phyloP scores from a whole-genome alignment of 805 yeast genomes.

The Torulaspora delbrueckii region DNA sequence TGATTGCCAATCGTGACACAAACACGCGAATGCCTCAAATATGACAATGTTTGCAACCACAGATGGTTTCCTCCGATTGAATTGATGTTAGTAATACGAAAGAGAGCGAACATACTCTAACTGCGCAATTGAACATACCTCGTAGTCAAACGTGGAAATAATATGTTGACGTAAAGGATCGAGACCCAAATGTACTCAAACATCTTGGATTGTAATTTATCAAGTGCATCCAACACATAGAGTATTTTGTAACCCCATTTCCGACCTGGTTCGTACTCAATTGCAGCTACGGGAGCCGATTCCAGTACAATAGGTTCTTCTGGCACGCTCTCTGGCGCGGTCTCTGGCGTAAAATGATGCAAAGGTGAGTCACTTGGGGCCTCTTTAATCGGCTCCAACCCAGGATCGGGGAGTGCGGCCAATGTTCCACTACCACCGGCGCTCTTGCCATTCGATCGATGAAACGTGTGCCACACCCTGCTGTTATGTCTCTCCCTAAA shows the following conservation, averaged over 20 bases:
- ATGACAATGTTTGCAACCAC: neutral
- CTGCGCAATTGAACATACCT: neutral
- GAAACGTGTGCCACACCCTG: slow-evolving; percentile 12
- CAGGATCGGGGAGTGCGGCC: neutral
- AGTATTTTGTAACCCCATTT: slow-evolving; percentile 11
- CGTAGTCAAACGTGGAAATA: slow-evolving; percentile 21
- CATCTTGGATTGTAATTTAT: slow-evolving; percentile 15
- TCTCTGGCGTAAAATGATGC: neutral
- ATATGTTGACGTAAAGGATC: slow-evolving; percentile 21
- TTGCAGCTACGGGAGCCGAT: neutral
- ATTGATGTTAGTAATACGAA: neutral
- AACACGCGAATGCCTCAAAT: neutral
- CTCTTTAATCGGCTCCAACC: slow-evolving; percentile 17
- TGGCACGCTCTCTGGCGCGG: neutral
- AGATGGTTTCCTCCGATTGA: neutral
- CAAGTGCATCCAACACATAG: slow-evolving; percentile 11
- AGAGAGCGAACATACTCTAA: too few species aligned
- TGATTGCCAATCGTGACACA: neutral
- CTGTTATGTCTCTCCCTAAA: slow-evolving; percentile 16
- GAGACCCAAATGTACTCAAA: slow-evolving; percentile 25
- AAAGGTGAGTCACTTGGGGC: slow-evolving; percentile 8
- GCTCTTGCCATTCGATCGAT: slow-evolving; percentile 5
- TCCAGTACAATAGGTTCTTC: neutral
- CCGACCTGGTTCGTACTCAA: slow-evolving; percentile 6
- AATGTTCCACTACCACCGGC: neutral